Conservation (phyloP, 176 grass and related monocot genomes). For the Puya raimondii region DNA sequence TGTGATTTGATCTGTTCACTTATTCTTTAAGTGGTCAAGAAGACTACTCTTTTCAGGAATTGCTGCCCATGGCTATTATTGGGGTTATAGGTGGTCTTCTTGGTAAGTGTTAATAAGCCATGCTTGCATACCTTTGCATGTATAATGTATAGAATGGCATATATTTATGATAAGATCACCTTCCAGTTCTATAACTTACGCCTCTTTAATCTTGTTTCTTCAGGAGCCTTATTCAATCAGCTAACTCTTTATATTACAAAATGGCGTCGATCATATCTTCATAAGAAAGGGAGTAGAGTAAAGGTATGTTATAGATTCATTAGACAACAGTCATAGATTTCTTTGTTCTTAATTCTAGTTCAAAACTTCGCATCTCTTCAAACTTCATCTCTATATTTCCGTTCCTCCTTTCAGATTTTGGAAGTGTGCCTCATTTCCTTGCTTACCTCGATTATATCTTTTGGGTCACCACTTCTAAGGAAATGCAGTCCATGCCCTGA, state of each 20-base stretch:
- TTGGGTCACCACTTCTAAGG: constrained; percentile 78
- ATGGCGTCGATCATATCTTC: constrained; percentile 79
- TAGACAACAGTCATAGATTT: background rate
- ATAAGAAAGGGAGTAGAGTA: constrained; percentile 84
- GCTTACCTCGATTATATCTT: constrained; percentile 77
- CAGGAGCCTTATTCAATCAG: constrained; percentile 98
- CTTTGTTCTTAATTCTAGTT: constrained; percentile 3
- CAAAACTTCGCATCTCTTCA: constrained; percentile 9
- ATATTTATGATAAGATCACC: background rate
- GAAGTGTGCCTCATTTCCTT: constrained; percentile 97
- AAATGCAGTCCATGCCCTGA: constrained; percentile 86
- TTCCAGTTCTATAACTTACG: background rate
- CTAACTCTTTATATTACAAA: constrained; percentile 91
- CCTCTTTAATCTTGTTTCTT: constrained; percentile 19
- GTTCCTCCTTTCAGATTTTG: constrained; percentile 50
- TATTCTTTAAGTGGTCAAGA: constrained; percentile 83
- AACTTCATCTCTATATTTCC: background rate
- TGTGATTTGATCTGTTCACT: constrained; percentile 33
- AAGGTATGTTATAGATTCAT: constrained; percentile 39
- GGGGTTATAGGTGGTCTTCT: constrained; percentile 96
- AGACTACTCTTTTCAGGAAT: constrained; percentile 97
- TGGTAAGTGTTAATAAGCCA: constrained; percentile 35
- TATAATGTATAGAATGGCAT: background rate
- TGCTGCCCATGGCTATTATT: constrained; percentile 93
- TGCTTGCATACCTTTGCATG: background rate